Percentiles rank a stretch among this genome's conserved stretches.
Conservation (phyloP, 768 basidiomycete species). For the Coprinellus micaceus region DNA sequence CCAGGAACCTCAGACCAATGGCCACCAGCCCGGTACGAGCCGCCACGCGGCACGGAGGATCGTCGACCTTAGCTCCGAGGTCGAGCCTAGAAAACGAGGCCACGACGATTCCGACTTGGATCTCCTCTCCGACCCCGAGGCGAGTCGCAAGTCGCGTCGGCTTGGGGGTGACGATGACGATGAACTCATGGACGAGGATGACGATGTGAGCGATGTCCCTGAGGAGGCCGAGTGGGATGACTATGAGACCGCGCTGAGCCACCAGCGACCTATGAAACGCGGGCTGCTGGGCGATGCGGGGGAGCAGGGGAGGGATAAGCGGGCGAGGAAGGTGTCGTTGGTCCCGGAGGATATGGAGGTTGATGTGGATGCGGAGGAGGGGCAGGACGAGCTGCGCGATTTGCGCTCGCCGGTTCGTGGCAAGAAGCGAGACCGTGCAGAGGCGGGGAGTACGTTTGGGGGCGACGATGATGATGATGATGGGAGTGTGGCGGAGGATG, state of each 20-base stretch:
- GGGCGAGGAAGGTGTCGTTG: conserved; percentile 51
- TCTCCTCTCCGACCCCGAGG: not conserved
- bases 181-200: conserved; percentile 26
- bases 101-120: conserved; percentile 12
- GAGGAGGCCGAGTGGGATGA: conserved; percentile 41
- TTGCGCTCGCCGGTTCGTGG: conserved; percentile 43
- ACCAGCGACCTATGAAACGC: conserved; percentile 49
- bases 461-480: conserved; percentile 52
- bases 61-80: conserved; percentile 25
- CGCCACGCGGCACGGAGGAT: conserved; percentile 31
- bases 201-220: conserved; percentile 41
- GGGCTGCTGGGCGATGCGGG: conserved; percentile 44
- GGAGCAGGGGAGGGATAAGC: conserved; percentile 46
- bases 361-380: conserved; percentile 44
- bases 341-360: conserved; percentile 35
- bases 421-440: conserved; percentile 73
- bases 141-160: too few species aligned
- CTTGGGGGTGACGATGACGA: not conserved
- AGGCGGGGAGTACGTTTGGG: conserved; percentile 69
- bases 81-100: conserved; percentile 36
- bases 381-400: conserved; percentile 38
- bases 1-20: too few species aligned
- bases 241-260: conserved; percentile 8
- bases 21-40: too few species aligned
- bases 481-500: conserved; percentile 28